Percentiles rank a stretch among this genome's conserved stretches.
phyloP scores from a whole-genome alignment of 1,284 basidiomycete genomes.

The Schizophyllum amplum region DNA sequence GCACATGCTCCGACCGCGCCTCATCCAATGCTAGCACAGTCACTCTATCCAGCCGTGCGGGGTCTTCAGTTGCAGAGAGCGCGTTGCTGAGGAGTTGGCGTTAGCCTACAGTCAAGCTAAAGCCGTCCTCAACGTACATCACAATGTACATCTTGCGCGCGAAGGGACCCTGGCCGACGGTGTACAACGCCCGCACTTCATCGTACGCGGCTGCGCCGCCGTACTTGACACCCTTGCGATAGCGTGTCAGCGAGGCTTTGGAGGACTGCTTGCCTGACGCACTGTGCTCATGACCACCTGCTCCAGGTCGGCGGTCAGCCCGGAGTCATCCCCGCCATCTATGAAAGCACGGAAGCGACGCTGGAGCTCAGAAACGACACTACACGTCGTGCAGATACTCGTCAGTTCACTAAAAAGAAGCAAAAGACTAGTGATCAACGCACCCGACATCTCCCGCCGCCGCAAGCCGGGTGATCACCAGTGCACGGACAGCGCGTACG shows the following conservation, averaged over 20 bases:
- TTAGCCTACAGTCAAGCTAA: not conserved
- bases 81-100: not conserved
- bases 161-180: not conserved
- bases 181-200: slow-evolving; percentile 20
- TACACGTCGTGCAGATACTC: slow-evolving; percentile 23
- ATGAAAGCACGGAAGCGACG: slow-evolving; percentile 55
- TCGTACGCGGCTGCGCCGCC: slow-evolving; percentile 64
- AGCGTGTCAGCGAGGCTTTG: not conserved
- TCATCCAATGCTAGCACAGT: not conserved
- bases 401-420: not conserved
- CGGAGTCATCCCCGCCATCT: slow-evolving; percentile 50
- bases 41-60: not conserved
- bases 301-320: slow-evolving; percentile 56
- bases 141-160: not conserved
- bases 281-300: slow-evolving; percentile 32
- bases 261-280: slow-evolving; percentile 11
- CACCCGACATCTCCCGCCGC: slow-evolving; percentile 41
- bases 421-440: not conserved
- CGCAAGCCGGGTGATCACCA: slow-evolving; percentile 51
- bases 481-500: slow-evolving; percentile 55
- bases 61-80: not conserved
- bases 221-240: slow-evolving; percentile 38
- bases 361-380: slow-evolving; percentile 53
- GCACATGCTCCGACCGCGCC: not conserved
- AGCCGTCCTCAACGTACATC: not conserved